Conservation (phyloP, 345 rosid species). For the Populus euphratica region DNA sequence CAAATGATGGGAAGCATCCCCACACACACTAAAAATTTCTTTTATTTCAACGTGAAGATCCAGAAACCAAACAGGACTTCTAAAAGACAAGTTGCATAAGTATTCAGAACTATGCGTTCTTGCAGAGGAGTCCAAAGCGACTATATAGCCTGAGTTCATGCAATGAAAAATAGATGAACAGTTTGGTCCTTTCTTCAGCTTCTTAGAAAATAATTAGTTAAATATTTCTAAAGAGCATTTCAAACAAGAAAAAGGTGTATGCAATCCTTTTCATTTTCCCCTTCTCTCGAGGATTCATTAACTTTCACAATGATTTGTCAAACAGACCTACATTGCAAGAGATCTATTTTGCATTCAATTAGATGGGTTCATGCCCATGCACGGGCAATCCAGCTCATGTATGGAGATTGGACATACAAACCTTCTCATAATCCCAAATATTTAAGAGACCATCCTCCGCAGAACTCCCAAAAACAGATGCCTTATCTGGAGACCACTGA, state of each 20-base stretch:
- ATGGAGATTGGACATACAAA: slow-evolving; percentile 16
- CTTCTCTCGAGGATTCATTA: background rate
- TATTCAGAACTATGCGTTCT: background rate
- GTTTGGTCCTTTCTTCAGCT: background rate
- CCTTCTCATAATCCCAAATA: slow-evolving; percentile 93
- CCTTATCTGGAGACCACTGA: slow-evolving; percentile 89
- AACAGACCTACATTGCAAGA: background rate
- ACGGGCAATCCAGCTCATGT: background rate
- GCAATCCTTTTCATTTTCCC: background rate
- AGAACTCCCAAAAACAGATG: slow-evolving; percentile 92
- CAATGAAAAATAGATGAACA: background rate
- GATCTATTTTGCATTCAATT: background rate
- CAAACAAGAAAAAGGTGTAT: background rate
- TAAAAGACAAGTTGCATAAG: background rate
- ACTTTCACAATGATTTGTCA: background rate
- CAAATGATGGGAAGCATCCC: background rate
- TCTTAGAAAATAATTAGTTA: background rate
- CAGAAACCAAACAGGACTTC: background rate
- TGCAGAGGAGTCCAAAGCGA: background rate
- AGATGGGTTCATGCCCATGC: background rate
- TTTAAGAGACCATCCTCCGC: slow-evolving; percentile 94
- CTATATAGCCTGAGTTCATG: background rate
- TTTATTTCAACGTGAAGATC: background rate
- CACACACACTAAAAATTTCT: background rate
- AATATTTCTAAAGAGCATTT: background rate